phyloP scores from a whole-genome alignment of 2,329 filamentous ascomycete species.

The Aspergillus candidus region DNA sequence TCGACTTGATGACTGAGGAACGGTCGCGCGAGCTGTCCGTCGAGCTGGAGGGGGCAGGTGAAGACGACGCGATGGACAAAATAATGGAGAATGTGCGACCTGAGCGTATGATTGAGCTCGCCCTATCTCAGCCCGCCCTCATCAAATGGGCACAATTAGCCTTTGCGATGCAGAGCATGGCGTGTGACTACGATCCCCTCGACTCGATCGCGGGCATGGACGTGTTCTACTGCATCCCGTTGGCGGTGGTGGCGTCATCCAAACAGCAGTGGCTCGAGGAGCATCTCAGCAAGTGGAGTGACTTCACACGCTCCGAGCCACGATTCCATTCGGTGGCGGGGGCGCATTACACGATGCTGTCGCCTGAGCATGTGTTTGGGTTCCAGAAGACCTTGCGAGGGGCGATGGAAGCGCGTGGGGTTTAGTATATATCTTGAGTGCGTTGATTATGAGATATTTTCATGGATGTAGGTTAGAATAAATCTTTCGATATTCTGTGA shows the following conservation, averaged over 20 bases:
- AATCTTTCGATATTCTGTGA: no score
- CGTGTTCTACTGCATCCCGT: constrained; percentile 38
- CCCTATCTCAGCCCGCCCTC: constrained; percentile 19
- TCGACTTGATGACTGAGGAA: constrained; percentile 34
- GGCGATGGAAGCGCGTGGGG: no score
- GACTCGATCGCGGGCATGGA: constrained; percentile 36
- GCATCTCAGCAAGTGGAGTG: constrained; percentile 31
- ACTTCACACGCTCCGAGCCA: constrained; percentile 23
- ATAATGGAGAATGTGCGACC: constrained; percentile 8
- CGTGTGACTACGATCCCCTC: constrained; percentile 38
- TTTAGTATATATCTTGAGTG: no score
- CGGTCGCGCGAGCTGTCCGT: neutral
- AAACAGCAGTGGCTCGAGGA: constrained; percentile 7
- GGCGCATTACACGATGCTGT: constrained; percentile 38
- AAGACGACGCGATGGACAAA: constrained; percentile 10
- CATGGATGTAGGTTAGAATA: no score
- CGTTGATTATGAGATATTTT: no score
- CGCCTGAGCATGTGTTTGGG: constrained; percentile 28
- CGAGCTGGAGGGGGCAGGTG: constrained; percentile 1
- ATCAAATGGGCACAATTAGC: constrained; percentile 30
- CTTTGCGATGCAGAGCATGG: constrained; percentile 9
- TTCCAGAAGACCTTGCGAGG: constrained; percentile 26
- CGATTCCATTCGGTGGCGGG: constrained; percentile 34
- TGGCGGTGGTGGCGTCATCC: constrained; percentile 21
- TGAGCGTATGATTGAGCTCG: constrained; percentile 13